Percentiles rank a stretch among this genome's conserved stretches.
These are phyloP conservation scores for Cornus suecica DNA, from an alignment of 148 eudicot genomes.

Conservation along the genomic window DNA sequence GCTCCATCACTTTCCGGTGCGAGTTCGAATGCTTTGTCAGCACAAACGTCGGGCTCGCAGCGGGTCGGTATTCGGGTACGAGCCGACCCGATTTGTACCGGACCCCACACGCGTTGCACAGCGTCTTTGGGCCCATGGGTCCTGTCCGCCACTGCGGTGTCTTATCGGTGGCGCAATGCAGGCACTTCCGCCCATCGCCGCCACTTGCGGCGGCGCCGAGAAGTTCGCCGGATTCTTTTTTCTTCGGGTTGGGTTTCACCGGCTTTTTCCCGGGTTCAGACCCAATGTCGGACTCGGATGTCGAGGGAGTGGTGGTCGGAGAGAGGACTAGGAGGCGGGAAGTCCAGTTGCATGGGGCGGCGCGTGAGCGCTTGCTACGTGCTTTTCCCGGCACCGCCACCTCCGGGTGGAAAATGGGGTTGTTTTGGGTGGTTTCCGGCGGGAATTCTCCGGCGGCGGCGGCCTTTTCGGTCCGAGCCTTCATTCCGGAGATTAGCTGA, in stretches of 20 bases:
- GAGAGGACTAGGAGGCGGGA: slow-evolving; percentile 57
- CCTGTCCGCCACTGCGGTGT: slow-evolving; percentile 99
- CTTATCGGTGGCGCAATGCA: slow-evolving; percentile 78
- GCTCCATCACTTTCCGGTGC: slow-evolving; percentile 79
- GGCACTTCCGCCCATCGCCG: slow-evolving; percentile 62
- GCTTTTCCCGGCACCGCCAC: slow-evolving; percentile 77
- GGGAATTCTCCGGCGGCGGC: slow-evolving; percentile 33
- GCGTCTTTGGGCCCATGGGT: slow-evolving; percentile 85
- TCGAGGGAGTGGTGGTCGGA: slow-evolving; percentile 15
- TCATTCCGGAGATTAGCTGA: slow-evolving; percentile 54
- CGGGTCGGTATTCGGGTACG: slow-evolving; percentile 90
- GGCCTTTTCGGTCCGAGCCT: slow-evolving; percentile 31
- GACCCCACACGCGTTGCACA: slow-evolving; percentile 95
- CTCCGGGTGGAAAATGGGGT: slow-evolving; percentile 49
- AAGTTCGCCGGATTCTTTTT: slow-evolving; percentile 16
- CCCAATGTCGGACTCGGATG: slow-evolving; percentile 22
- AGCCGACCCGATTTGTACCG: slow-evolving; percentile 81
- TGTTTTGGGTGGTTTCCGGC: slow-evolving; percentile 24
- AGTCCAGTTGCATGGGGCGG: slow-evolving; percentile 76
- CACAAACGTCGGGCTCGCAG: slow-evolving; percentile 81
- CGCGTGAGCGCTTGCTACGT: slow-evolving; percentile 90
- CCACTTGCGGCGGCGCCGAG: slow-evolving; percentile 3
- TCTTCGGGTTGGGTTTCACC: slow-evolving; percentile 25
- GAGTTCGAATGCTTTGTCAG: slow-evolving; percentile 81
- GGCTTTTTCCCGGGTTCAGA: slow-evolving; percentile 33